phyloP scores from a whole-genome alignment of 2,329 filamentous ascomycete species.

The Graphiopsis chlorocephala region DNA sequence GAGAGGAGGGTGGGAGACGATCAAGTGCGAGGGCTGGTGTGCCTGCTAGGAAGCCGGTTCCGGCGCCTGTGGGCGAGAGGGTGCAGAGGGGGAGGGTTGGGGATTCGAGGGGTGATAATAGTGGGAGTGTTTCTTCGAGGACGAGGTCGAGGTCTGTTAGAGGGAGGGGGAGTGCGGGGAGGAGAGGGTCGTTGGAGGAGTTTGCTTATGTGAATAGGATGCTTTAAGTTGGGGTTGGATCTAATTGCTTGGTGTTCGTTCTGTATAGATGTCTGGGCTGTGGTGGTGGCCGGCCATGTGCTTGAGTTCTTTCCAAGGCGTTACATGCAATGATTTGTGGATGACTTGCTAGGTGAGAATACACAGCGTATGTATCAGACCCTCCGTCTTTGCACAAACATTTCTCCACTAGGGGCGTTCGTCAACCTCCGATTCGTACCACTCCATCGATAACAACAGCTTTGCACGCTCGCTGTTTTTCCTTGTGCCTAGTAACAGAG shows the following conservation, averaged over 20 bases:
- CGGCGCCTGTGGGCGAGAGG: background rate
- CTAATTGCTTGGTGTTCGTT: background rate
- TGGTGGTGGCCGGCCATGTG: background rate
- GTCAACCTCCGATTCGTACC: too few species aligned
- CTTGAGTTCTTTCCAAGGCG: background rate
- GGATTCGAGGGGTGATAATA: background rate
- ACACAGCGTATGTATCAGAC: too few species aligned
- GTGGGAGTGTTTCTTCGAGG: slow-evolving; percentile 3
- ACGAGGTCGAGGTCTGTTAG: slow-evolving; percentile 1
- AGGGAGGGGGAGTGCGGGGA: background rate
- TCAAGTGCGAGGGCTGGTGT: background rate
- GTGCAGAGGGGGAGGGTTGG: slow-evolving; percentile 3
- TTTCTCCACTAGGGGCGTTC: too few species aligned
- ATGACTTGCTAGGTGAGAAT: too few species aligned
- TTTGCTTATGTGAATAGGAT: background rate
- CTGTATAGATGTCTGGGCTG: background rate
- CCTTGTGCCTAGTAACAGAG: too few species aligned
- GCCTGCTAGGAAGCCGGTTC: background rate
- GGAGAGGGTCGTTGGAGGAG: background rate
- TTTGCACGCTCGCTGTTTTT: too few species aligned
- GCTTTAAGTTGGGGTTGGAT: background rate
- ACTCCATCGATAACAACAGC: too few species aligned
- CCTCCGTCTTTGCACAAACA: too few species aligned
- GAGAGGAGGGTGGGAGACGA: background rate
- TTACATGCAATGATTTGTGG: too few species aligned